Conservation (phyloP, 345 rosid genomes). For the Pugionium dolabratum region DNA sequence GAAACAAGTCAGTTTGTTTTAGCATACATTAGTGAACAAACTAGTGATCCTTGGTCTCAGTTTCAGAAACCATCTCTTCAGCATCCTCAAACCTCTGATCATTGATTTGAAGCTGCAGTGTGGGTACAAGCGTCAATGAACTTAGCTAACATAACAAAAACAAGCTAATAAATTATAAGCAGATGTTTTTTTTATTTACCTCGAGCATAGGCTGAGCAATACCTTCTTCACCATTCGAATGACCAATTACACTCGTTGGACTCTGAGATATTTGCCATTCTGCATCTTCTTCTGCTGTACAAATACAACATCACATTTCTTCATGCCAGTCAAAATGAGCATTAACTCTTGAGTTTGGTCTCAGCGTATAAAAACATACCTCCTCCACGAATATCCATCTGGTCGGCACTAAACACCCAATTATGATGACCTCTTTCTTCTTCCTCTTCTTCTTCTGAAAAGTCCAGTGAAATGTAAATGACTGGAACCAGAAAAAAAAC, state of each 20-base stretch:
- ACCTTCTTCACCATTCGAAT: conserved; percentile 75
- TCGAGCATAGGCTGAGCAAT: conserved; percentile 66
- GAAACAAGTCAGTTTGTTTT: not conserved
- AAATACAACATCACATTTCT: conserved; percentile 3
- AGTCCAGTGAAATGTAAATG: conserved; percentile 8
- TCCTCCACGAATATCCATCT: conserved; percentile 48
- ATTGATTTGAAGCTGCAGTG: conserved; percentile 72
- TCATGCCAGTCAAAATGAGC: not conserved
- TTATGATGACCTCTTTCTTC: conserved; percentile 51
- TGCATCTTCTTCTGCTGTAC: conserved; percentile 53
- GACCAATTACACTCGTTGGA: conserved; percentile 68
- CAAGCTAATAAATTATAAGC: not conserved
- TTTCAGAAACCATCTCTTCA: conserved; percentile 72
- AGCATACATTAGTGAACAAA: not conserved
- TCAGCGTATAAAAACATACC: conserved; percentile 42
- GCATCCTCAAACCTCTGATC: conserved; percentile 94
- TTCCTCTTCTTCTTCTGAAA: conserved; percentile 45
- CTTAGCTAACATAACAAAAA: not conserved
- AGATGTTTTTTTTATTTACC: conserved; percentile 44
- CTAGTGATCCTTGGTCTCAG: conserved; percentile 34
- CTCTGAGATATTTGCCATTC: conserved; percentile 55
- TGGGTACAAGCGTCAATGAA: not conserved
- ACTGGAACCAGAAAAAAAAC: not conserved
- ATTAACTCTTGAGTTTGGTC: not conserved
- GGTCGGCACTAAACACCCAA: conserved; percentile 90